Percentiles rank a stretch among this genome's conserved stretches.
Conservation (phyloP, 768 basidiomycete genomes). For the Gymnopilus junonius region DNA sequence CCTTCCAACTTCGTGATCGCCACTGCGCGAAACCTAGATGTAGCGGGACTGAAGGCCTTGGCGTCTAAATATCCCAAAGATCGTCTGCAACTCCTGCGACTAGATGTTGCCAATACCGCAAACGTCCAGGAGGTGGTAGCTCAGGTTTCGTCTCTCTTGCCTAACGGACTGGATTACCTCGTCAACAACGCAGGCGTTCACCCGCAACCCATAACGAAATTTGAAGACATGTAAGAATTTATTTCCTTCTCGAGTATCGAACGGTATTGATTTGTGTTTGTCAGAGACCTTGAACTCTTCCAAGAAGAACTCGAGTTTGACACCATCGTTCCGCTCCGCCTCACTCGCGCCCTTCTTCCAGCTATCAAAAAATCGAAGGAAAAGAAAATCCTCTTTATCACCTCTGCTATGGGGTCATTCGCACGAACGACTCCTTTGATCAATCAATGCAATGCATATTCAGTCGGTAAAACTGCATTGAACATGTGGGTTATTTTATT, state of each 20-base stretch:
- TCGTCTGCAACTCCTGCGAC: neutral
- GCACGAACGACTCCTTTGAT: conserved; percentile 6
- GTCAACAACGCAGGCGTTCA: conserved; percentile 22
- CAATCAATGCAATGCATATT: conserved; percentile 20
- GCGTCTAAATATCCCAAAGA: neutral
- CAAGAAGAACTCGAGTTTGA: conserved; percentile 22
- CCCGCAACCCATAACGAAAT: conserved; percentile 13
- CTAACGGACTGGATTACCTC: conserved; percentile 24
- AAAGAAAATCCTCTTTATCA: conserved; percentile 26
- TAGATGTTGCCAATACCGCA: neutral
- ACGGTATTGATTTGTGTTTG: neutral
- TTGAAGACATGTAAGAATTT: conserved; percentile 23
- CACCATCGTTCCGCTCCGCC: conserved; percentile 18
- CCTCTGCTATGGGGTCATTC: conserved; percentile 20
- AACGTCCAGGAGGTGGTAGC: too few relatives aligned
- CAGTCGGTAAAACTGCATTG: conserved; percentile 17
- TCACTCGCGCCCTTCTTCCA: conserved; percentile 21
- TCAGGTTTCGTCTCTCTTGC: too few relatives aligned
- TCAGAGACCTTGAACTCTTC: conserved; percentile 21
- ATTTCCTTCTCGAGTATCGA: neutral
- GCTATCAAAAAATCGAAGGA: conserved; percentile 21
- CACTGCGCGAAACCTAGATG: neutral
- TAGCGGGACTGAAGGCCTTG: neutral
- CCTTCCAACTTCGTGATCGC: neutral
- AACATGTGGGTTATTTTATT: conserved; percentile 18